Conservation (phyloP, 202 grass and related monocot genomes). For the Sporobolus alterniflorus region DNA sequence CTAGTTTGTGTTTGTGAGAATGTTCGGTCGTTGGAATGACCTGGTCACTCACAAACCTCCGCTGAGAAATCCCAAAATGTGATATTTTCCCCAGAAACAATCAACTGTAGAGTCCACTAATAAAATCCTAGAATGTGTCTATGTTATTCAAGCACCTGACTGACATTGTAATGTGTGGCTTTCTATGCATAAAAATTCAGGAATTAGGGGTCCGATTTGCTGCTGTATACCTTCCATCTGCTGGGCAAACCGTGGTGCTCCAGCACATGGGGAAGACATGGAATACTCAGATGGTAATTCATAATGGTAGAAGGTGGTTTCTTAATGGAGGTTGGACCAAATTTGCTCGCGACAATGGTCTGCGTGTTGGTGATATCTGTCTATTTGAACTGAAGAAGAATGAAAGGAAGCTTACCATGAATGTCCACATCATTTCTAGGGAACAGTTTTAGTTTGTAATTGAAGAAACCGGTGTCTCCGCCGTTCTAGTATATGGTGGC, state of each 20-base stretch:
- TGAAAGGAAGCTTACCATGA: no score
- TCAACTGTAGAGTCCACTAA: background rate
- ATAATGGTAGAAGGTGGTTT: no score
- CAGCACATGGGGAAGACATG: no score
- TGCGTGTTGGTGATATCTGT: no score
- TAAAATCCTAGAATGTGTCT: background rate
- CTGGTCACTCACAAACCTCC: no score
- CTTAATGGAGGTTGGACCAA: no score
- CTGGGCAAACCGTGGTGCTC: no score
- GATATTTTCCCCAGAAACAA: background rate
- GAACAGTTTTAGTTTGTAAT: slow-evolving; percentile 13
- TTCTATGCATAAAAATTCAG: background rate
- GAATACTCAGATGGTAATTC: no score
- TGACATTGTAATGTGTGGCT: background rate
- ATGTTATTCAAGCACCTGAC: background rate
- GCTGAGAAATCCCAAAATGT: background rate
- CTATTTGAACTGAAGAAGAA: no score
- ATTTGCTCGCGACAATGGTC: no score
- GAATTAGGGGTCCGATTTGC: slow-evolving; percentile 15
- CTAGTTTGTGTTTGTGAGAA: background rate
- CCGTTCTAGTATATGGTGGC: no score
- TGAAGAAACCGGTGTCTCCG: no score
- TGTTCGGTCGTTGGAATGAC: background rate
- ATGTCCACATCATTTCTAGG: slow-evolving; percentile 39
- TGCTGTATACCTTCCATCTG: background rate